A percentile compares a stretch with the other conserved stretches of the same genome.
Conservation (phyloP, 2,329 filamentous ascomycete genomes). For the Lecanicillium sp. region DNA sequence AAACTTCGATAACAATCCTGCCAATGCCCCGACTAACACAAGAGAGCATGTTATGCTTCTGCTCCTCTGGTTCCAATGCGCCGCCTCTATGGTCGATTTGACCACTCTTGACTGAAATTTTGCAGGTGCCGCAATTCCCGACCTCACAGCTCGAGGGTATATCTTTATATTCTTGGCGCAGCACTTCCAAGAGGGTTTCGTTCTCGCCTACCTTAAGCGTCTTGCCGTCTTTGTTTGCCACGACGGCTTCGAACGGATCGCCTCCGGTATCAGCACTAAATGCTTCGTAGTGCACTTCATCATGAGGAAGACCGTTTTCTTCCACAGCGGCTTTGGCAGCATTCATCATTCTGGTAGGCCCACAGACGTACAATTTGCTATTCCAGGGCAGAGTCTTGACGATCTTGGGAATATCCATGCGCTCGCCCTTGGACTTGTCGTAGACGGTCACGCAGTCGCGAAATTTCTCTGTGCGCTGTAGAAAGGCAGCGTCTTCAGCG, state of each 20-base stretch:
- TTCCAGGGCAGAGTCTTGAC: conserved; percentile 43
- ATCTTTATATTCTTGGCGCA: conserved; percentile 37
- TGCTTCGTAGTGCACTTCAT: conserved; percentile 55
- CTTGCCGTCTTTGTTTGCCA: conserved; percentile 35
- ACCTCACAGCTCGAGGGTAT: conserved; percentile 47
- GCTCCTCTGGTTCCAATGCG: conserved; percentile 40
- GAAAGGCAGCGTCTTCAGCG: conserved; percentile 48
- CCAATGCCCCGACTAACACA: conserved; percentile 49
- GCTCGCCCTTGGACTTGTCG: conserved; percentile 42
- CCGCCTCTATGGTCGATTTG: conserved; percentile 44
- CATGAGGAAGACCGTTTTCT: conserved; percentile 36
- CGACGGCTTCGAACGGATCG: conserved; percentile 53
- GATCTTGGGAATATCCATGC: conserved; percentile 49
- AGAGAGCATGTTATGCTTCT: conserved; percentile 38
- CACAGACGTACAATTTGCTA: conserved; percentile 56
- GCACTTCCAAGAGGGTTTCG: conserved; percentile 44
- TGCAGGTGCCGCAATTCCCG: conserved; percentile 50
- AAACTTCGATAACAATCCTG: conserved; percentile 43
- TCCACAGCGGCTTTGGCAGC: conserved; percentile 38
- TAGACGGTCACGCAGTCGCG: conserved; percentile 43
- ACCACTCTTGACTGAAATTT: conserved; percentile 36
- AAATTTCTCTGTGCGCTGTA: conserved; percentile 38
- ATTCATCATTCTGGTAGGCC: conserved; percentile 51
- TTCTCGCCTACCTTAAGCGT: conserved; percentile 41
- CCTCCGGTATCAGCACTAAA: conserved; percentile 49